Conservation (phyloP, 345 rosid genomes). For the Capsella bursapastoris region DNA sequence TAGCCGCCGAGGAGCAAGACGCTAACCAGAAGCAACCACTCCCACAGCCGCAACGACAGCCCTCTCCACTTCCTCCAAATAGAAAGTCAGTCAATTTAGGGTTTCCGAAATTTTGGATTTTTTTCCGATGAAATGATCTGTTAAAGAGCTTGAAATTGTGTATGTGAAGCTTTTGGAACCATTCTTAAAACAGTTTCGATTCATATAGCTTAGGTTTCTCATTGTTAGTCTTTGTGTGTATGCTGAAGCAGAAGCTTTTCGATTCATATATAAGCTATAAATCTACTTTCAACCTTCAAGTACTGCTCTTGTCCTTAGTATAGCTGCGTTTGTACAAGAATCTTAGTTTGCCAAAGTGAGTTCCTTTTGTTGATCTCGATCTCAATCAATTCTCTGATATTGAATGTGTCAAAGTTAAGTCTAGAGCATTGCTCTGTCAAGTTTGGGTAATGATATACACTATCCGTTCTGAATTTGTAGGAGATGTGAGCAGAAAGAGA, state of each 20-base stretch:
- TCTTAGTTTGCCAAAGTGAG: slow-evolving; percentile 13
- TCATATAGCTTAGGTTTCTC: slow-evolving; percentile 12
- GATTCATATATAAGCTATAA: not conserved
- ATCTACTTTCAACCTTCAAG: not conserved
- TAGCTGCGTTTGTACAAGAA: not conserved
- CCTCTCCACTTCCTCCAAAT: slow-evolving; percentile 19
- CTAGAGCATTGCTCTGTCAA: not conserved
- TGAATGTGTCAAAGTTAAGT: not conserved
- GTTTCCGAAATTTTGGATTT: slow-evolving; percentile 11
- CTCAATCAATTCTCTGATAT: slow-evolving; percentile 3
- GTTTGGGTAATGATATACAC: not conserved
- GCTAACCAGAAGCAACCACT: slow-evolving; percentile 9
- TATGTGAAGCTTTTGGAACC: slow-evolving; percentile 12
- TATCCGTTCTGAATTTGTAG: slow-evolving; percentile 36
- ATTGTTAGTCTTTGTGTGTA: slow-evolving; percentile 9
- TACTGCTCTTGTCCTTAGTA: not conserved
- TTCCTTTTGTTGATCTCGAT: slow-evolving; percentile 5
- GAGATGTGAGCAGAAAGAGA: slow-evolving; percentile 40
- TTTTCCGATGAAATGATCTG: not conserved
- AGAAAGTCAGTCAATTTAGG: slow-evolving; percentile 32
- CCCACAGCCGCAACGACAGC: not conserved
- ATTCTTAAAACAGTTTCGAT: slow-evolving; percentile 8
- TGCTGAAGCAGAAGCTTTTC: not conserved
- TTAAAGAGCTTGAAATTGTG: not conserved
- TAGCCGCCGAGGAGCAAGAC: slow-evolving; percentile 9